Evolutionary conservation across 352 stramenopile species (phyloP), one percentile per base, ranked within the genome.

Genomic region (Pythium chondricola): DNA sequence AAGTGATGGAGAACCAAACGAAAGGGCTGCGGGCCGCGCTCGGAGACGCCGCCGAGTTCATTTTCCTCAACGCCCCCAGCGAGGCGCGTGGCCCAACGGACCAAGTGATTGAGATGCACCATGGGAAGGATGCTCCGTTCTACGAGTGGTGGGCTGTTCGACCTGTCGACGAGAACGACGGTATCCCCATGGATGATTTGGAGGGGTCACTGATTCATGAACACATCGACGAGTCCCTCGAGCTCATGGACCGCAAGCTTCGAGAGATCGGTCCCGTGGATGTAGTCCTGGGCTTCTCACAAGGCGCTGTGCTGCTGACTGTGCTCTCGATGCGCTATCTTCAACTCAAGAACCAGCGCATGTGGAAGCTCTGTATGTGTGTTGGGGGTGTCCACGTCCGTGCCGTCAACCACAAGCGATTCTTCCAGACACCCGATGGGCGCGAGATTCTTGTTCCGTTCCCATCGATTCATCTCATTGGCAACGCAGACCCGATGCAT

Each of bases 261-360:
- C 43, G 61, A 2, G 42, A 71, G 27, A 48, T 89, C 16, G 83
- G 80, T 11, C 75, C 83, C 7, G 85, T 88, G 29, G 83, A 94
- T 43, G 56, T 88, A 43, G 73, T 84, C 16, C 35, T 90, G 7
- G 79, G 78, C 13, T 94, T 94, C 40, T 91, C 76, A 3, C 83
- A 94, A 44, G 83, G 83, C 31, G 69, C 74, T 2, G 68, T 79
- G 20, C 72, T 88, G 56, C 46, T 86, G 6, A 87, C 74, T 26
- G 56, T 75, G 9, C 38, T 90, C 14, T 69, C 74, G 30, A 85
- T 85, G 69, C 65, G 52, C 35, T 84, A 83, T 40, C 51, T 74
- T 24, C 61, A 68, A 44, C 63, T 67, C 31, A 49, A 62, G 40
- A 59, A 53, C n/a, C 22, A 49, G 39, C 47, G 32, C 11, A 56